A percentile compares a stretch with the other conserved stretches of the same genome.
phyloP scores from a whole-genome alignment of 1,284 basidiomycete genomes.

The Veloboletus limbatus region DNA sequence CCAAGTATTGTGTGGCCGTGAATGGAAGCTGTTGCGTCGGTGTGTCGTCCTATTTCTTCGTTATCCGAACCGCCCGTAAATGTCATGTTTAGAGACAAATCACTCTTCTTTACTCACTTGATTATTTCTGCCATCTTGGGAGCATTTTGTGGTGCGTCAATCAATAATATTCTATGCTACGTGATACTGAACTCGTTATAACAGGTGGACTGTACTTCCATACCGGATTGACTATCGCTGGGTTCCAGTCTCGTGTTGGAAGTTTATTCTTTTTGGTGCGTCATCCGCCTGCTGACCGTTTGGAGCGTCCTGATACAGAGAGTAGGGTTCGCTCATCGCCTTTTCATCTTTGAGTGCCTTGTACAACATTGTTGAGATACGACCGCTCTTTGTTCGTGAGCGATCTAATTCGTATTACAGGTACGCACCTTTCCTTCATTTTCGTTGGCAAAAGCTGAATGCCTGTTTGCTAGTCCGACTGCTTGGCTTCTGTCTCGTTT shows the following conservation, averaged over 20 bases:
- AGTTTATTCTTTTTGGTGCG: constrained; percentile 85
- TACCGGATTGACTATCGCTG: constrained; percentile 76
- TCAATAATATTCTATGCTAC: not conserved
- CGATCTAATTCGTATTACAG: constrained; percentile 79
- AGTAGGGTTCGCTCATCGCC: constrained; percentile 77
- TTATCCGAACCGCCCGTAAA: not conserved
- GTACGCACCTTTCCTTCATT: constrained; percentile 34
- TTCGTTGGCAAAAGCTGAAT: constrained; percentile 8
- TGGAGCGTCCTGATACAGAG: constrained; percentile 2
- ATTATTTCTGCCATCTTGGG: constrained; percentile 68
- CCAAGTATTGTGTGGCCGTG: constrained; percentile 71
- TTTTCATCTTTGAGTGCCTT: constrained; percentile 86
- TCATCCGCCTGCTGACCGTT: constrained; percentile 4
- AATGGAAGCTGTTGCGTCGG: constrained; percentile 80
- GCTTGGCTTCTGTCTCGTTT: constrained; percentile 85
- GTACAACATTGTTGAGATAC: constrained; percentile 79
- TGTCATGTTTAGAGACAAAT: constrained; percentile 60
- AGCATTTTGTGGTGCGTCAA: constrained; percentile 66
- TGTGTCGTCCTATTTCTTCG: constrained; percentile 30
- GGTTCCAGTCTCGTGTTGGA: constrained; percentile 91
- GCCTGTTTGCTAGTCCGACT: constrained; percentile 53
- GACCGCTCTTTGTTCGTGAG: constrained; percentile 84
- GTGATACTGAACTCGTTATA: constrained; percentile 5
- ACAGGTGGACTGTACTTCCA: constrained; percentile 81
- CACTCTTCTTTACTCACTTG: constrained; percentile 77